Base-by-base conservation (phyloP, 1,139 yeast species). In the Geotrichum fermentans region DNA sequence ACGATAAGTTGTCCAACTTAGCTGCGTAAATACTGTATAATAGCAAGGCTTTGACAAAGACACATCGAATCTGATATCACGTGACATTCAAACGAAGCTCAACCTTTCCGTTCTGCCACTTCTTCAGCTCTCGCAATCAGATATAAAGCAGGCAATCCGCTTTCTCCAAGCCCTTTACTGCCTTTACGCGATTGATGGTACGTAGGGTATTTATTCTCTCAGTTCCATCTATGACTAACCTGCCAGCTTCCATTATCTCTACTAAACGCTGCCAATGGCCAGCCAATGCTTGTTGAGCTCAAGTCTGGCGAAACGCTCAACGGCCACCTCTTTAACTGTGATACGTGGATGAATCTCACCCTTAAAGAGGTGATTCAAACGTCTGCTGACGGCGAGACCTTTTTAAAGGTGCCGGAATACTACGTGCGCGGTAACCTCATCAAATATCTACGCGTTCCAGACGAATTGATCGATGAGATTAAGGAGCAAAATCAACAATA, bases 281-380 rank as follows among this genome's bases (percentile, higher is more conserved):
- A 87, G 63, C 87, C 89, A 36, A 77, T 92, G 62, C 77, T 85
- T 63, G 89, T 94, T 49, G 98, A 92, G 68, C 78, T 94, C 65
- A 94, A 94, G 67, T 83, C 84, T 51, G 97, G 97, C 29, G 97
- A 88, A 62, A 82, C 94, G 11, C 74, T 89, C 52, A 86, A 84
- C 62, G 99, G 99, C 36, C 80, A 79, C 54, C 74, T 94, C 55
- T 79, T 82, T 52, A 86, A 87, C 62, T 89, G 96, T 61, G 98
- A 94, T 65, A 82, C 88, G 34, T 88, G 95, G 90, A 94, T 94
- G 98, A 92, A 92, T 65, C 73, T 94, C 59, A 87, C 96, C 1
- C 73, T 94, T 50, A 74, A 74, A 40, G 82, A 89, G 57, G 97
- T 85, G 20, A 79, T 82, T 47, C 90, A 84, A 63, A 79, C 86